A percentile compares a stretch with the other conserved stretches of the same genome.
phyloP scores from a whole-genome alignment of 1,284 basidiomycete species.

The Boletus subluridellus region DNA sequence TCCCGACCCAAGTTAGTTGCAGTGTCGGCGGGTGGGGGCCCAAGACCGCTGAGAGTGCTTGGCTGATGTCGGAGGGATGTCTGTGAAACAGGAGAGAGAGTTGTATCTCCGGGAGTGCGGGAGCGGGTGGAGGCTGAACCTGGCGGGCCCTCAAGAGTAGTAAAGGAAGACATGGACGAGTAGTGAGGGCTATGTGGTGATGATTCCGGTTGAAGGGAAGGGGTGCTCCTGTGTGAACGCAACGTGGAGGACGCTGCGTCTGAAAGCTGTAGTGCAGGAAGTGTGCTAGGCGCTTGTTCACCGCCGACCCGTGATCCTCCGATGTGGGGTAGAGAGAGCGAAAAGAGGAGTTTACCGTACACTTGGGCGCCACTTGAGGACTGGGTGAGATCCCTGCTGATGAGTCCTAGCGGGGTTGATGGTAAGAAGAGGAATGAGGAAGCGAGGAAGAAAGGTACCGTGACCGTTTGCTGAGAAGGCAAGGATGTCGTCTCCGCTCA shows the following conservation, averaged over 20 bases:
- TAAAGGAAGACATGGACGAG: slow-evolving; percentile 24
- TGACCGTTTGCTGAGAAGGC: slow-evolving; percentile 27
- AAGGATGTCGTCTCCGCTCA: slow-evolving; percentile 28
- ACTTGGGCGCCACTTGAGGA: slow-evolving; percentile 28
- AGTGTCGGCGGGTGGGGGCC: slow-evolving; percentile 5
- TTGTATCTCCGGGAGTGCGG: slow-evolving; percentile 21
- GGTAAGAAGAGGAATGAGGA: slow-evolving; percentile 8
- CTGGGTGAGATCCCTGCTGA: slow-evolving; percentile 32
- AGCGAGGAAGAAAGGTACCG: slow-evolving; percentile 18
- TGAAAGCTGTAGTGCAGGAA: slow-evolving; percentile 17
- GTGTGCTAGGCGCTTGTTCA: slow-evolving; percentile 18
- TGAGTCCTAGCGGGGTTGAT: slow-evolving; percentile 24
- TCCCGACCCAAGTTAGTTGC: slow-evolving; percentile 15
- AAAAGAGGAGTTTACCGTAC: slow-evolving; percentile 36
- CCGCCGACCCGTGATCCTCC: slow-evolving; percentile 21
- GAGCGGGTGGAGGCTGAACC: slow-evolving; percentile 12
- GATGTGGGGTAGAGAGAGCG: slow-evolving; percentile 28
- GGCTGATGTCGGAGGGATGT: slow-evolving; percentile 13
- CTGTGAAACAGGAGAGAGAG: slow-evolving; percentile 12
- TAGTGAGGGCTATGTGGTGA: slow-evolving; percentile 17
- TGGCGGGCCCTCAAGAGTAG: slow-evolving; percentile 8
- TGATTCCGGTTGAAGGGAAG: slow-evolving; percentile 22
- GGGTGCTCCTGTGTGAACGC: slow-evolving; percentile 24
- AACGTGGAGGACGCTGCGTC: slow-evolving; percentile 16
- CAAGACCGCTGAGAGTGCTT: slow-evolving; percentile 8